Conservation (phyloP, 2,329 filamentous ascomycete genomes). For the Trichoderma sp. region DNA sequence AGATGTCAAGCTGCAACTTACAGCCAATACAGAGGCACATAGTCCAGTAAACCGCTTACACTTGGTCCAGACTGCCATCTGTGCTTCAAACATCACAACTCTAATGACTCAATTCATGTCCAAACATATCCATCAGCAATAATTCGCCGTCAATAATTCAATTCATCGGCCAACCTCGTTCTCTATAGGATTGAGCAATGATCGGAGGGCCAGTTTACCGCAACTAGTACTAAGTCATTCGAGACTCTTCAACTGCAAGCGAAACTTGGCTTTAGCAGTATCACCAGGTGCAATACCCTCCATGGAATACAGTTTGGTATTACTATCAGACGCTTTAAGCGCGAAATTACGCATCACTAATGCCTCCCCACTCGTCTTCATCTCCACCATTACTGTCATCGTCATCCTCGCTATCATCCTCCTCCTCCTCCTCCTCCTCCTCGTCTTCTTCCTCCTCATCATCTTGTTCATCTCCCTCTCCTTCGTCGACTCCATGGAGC, state of each 20-base stretch:
- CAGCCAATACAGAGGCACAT: not conserved
- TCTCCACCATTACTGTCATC: not conserved
- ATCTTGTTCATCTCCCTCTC: constrained; percentile 28
- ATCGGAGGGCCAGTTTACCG: not conserved
- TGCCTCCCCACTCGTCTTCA: constrained; percentile 21
- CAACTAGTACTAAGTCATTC: not conserved
- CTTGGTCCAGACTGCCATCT: not conserved
- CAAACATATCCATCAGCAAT: not conserved
- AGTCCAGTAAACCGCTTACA: not conserved
- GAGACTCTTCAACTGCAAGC: not conserved
- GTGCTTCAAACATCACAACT: not conserved
- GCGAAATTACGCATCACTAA: constrained; percentile 4
- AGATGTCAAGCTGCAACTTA: not conserved
- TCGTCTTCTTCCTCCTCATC: constrained; percentile 24
- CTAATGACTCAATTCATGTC: not conserved
- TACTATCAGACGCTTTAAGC: not conserved
- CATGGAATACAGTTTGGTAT: not conserved
- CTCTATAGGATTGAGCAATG: not conserved
- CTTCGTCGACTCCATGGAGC: constrained; percentile 25
- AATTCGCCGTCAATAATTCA: not conserved
- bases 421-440: constrained; percentile 21
- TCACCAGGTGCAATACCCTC: not conserved
- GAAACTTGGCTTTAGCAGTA: not conserved
- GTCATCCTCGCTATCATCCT: constrained; percentile 22
- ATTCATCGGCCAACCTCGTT: not conserved